These are phyloP conservation scores for Chaetomiaceae sp. DNA, from an alignment of 2,329 filamentous ascomycete genomes.

Conservation along the genomic window DNA sequence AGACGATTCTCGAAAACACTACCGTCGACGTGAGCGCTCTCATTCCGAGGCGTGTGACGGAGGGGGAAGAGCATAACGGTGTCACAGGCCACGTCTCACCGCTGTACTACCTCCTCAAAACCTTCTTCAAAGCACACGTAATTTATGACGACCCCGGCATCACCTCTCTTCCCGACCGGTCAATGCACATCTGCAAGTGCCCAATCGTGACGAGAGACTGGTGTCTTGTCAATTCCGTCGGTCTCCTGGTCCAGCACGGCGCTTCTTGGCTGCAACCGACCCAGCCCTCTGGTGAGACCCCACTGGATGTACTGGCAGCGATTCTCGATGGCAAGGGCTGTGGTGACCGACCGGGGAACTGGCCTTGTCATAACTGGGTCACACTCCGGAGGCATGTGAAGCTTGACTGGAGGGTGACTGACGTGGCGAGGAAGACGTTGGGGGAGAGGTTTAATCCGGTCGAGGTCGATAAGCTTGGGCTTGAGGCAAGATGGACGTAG, in stretches of 20 bases:
- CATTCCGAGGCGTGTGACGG: neutral
- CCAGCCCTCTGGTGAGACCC: neutral
- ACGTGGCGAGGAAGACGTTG: neutral
- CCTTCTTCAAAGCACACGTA: neutral
- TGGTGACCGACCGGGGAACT: neutral
- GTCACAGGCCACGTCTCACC: neutral
- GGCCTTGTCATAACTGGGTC: neutral
- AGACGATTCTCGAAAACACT: neutral
- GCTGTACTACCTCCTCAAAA: slow-evolving; percentile 7
- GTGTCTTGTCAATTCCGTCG: neutral
- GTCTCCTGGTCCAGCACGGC: neutral
- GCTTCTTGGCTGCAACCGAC: neutral
- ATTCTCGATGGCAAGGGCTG: neutral
- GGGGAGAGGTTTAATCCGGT: slow-evolving; percentile 2
- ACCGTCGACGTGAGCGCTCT: neutral
- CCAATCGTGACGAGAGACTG: neutral
- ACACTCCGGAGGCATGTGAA: neutral
- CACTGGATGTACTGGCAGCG: neutral
- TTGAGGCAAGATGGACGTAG: neutral
- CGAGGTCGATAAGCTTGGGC: neutral
- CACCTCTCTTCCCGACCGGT: neutral
- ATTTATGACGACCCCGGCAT: neutral
- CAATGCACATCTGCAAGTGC: neutral
- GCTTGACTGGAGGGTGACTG: slow-evolving; percentile 7
- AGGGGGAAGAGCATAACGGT: neutral